Evolutionary conservation across 2,329 filamentous ascomycete species (phyloP).

Genomic region (Aspergillus sp.): DNA sequence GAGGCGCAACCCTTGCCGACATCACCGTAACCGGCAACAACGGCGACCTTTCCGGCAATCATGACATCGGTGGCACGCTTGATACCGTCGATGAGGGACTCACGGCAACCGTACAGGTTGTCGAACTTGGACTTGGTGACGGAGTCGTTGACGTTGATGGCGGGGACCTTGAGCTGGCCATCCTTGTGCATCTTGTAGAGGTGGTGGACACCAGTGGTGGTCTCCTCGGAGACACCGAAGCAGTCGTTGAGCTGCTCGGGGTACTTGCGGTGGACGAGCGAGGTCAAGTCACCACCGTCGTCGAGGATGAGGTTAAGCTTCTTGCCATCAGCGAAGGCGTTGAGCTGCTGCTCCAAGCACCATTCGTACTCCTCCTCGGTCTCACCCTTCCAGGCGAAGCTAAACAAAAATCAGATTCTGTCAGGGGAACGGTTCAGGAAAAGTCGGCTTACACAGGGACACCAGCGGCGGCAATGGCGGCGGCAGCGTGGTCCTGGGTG

Average conservation of each 20-base stretch:
- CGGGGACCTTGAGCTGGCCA: constrained; percentile 79
- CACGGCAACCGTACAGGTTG: constrained; percentile 99
- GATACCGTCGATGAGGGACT: constrained; percentile 98
- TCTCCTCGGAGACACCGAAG: constrained; percentile 99
- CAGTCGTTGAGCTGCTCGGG: constrained; percentile 97
- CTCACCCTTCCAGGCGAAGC: constrained; percentile 79
- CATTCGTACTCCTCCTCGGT: constrained; percentile 99
- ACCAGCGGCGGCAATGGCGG: constrained; percentile 90
- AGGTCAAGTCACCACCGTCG: constrained; percentile 94
- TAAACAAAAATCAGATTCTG: constrained; percentile 11
- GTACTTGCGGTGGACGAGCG: constrained; percentile 96
- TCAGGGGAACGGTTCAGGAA: constrained; percentile 18
- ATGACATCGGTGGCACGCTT: constrained; percentile 99
- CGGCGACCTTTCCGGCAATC: constrained; percentile 98
- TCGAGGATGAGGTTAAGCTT: constrained; percentile 98
- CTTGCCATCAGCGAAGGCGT: constrained; percentile 94
- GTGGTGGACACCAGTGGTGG: constrained; percentile 98
- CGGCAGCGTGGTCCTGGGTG: constrained; percentile 96
- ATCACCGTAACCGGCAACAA: constrained; percentile 97
- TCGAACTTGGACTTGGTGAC: constrained; percentile 99
- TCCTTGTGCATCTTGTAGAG: constrained; percentile 97
- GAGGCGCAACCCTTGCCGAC: constrained; percentile 98
- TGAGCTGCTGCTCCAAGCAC: constrained; percentile 98
- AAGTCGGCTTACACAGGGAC: constrained; percentile 64
- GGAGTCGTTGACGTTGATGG: constrained; percentile 99